Evolutionary conservation across 2,329 filamentous ascomycete genomes (phyloP).

Genomic region (Macrophomina phaseolina): DNA sequence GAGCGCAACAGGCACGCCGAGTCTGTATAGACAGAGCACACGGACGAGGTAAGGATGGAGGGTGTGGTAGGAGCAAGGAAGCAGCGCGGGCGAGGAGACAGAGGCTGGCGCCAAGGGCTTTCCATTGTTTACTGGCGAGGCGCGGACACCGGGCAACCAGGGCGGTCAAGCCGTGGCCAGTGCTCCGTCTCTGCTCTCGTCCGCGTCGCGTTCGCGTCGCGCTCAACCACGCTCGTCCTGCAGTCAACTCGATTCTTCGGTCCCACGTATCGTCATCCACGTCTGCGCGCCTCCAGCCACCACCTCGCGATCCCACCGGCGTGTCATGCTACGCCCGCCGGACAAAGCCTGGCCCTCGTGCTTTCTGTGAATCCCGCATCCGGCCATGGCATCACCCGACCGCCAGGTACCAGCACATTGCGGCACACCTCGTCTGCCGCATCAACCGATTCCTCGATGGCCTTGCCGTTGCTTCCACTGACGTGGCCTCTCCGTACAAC

Average conservation of each 20-base stretch:
- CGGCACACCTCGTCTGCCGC: background rate
- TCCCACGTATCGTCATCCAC: background rate
- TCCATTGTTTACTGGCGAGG: constrained; percentile 20
- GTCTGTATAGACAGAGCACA: constrained; percentile 14
- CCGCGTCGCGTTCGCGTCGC: constrained; percentile 14
- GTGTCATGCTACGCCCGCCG: background rate
- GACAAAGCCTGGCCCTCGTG: background rate
- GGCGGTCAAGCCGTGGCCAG: background rate
- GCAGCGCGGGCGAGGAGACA: background rate
- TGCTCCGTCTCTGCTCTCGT: background rate
- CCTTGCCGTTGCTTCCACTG: too few relatives aligned
- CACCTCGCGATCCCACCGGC: background rate
- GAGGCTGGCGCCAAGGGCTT: constrained; percentile 15
- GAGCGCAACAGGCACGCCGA: constrained; percentile 5
- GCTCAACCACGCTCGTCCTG: background rate
- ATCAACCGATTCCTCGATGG: too few relatives aligned
- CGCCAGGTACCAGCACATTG: background rate
- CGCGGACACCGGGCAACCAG: constrained; percentile 19
- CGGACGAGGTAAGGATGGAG: constrained; percentile 12
- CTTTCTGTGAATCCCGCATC: background rate
- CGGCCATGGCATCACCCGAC: background rate
- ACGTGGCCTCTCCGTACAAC: too few relatives aligned
- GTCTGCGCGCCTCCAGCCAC: background rate
- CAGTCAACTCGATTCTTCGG: background rate
- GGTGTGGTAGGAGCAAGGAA: constrained; percentile 18